Evolutionary conservation across 2,329 filamentous ascomycete genomes (phyloP), one percentile per base, ranked within the genome.

Genomic region (Colletotrichum sp.): DNA sequence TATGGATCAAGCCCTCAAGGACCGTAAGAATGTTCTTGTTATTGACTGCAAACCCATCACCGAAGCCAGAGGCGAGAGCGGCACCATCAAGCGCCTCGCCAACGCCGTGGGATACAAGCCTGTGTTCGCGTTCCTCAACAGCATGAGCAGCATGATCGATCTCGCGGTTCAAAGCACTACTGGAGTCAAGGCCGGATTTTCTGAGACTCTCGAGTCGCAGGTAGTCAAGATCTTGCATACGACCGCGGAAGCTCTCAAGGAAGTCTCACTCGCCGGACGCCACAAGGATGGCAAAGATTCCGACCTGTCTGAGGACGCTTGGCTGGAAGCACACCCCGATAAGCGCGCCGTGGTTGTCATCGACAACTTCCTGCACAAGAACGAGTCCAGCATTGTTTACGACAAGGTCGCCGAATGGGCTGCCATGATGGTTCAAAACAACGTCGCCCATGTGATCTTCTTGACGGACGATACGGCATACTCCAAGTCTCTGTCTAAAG

Each of bases 71-170:
- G 96, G 97, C 7, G 97, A 99, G 81, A 93, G 93, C 9, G 92
- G 93, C 4, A 98, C 95, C 1, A 98, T 99, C 80, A 92, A 92
- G 76, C 93, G 94, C 55, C 93, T 97, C 7, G 97, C 96, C 1
- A 86, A 89, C 2, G 92, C 96, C 78, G 96, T 99, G 65, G 96
- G 97, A 10, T 99, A 98, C 82, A 90, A 95, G 10, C 97, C 97
- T 0, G 92, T 99, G 0, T 99, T 99, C 83, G 98, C 95, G 0
- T 99, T 96, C 95, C 94, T 98, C 86, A 98, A 99, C 84, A 98
- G 93, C 81, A 92, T 99, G 78, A 98, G 95, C 85, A 98, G 96
- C 83, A 92, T 98, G 85, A 89, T 98, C 78, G 97, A 99, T 80
- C 90, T 99, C 48, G 97, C 96, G 26, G 95, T 97, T 2, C 96